A percentile compares a stretch with the other conserved stretches of the same genome.
Evolutionary conservation across 768 basidiomycete species (phyloP).

Genomic region (Lentinus brumalis): DNA sequence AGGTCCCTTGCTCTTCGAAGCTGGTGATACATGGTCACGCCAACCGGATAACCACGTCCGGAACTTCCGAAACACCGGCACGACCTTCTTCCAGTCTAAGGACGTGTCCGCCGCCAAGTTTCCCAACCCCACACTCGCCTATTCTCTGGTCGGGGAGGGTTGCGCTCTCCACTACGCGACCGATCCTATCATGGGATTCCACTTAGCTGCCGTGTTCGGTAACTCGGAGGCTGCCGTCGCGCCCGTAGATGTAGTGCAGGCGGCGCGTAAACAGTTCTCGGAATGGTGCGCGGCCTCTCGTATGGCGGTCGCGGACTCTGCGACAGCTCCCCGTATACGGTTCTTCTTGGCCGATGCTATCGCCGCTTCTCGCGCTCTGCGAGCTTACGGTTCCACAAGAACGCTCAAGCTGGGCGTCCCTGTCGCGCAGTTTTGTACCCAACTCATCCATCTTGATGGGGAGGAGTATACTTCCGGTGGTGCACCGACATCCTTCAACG

Average conservation of each 20-base stretch:
- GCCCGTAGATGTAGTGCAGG: conserved; percentile 29
- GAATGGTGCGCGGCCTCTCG: conserved; percentile 36
- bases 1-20: conserved; percentile 35
- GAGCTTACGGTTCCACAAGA: not conserved
- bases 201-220: conserved; percentile 37
- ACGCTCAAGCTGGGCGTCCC: conserved; percentile 24
- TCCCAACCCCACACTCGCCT: conserved; percentile 50
- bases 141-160: conserved; percentile 39
- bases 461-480: conserved; percentile 31
- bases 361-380: conserved; percentile 35
- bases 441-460: conserved; percentile 34
- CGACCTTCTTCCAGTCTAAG: conserved; percentile 31
- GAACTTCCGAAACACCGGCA: conserved; percentile 46
- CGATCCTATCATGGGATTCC: conserved; percentile 45
- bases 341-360: conserved; percentile 45
- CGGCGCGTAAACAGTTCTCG: conserved; percentile 38
- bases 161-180: conserved; percentile 49
- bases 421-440: conserved; percentile 37
- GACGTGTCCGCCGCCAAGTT: conserved; percentile 28
- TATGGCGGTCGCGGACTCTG: not conserved
- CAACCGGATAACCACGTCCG: conserved; percentile 22
- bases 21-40: conserved; percentile 6
- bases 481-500: conserved; percentile 42
- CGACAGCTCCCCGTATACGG: conserved; percentile 32
- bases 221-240: conserved; percentile 12